phyloP scores from a whole-genome alignment of 2,329 filamentous ascomycete genomes.

The Scortechinia acanthostroma region DNA sequence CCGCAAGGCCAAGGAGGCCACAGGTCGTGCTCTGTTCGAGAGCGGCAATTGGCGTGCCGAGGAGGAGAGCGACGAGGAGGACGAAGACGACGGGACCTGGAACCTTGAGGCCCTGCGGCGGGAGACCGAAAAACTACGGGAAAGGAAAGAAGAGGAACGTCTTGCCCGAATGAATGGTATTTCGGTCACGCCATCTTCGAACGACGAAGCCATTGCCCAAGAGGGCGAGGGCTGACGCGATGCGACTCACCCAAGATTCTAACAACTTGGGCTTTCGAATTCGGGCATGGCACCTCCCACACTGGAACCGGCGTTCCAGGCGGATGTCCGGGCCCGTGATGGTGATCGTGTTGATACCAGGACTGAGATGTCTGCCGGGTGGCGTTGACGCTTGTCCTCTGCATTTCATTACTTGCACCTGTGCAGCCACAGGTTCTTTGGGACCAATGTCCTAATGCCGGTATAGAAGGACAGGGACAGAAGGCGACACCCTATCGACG shows the following conservation, averaged over 20 bases:
- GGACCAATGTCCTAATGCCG: too few relatives aligned
- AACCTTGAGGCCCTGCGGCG: constrained; percentile 75
- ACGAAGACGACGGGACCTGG: constrained; percentile 54
- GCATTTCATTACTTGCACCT: too few relatives aligned
- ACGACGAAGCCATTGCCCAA: not conserved
- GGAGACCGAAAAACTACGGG: constrained; percentile 74
- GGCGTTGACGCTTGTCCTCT: too few relatives aligned
- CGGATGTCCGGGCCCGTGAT: not conserved
- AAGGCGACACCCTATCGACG: too few relatives aligned
- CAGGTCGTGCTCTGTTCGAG: constrained; percentile 89
- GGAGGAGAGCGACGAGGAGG: constrained; percentile 52
- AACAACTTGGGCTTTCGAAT: not conserved
- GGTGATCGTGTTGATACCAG: too few relatives aligned
- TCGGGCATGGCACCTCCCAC: too few relatives aligned
- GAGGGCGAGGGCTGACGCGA: not conserved
- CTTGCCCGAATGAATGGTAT: constrained; percentile 24
- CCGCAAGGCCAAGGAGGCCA: constrained; percentile 86
- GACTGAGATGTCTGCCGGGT: too few relatives aligned
- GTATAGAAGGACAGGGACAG: too few relatives aligned
- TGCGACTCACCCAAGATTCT: not conserved
- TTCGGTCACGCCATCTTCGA: not conserved
- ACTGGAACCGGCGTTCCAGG: not conserved
- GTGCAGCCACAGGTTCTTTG: too few relatives aligned
- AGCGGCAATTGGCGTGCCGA: constrained; percentile 81
- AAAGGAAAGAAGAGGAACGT: constrained; percentile 73